Evolutionary conservation across 225 moss, liverwort and hornwort species (phyloP).

Genomic region (Antitrichia curtipendula): DNA sequence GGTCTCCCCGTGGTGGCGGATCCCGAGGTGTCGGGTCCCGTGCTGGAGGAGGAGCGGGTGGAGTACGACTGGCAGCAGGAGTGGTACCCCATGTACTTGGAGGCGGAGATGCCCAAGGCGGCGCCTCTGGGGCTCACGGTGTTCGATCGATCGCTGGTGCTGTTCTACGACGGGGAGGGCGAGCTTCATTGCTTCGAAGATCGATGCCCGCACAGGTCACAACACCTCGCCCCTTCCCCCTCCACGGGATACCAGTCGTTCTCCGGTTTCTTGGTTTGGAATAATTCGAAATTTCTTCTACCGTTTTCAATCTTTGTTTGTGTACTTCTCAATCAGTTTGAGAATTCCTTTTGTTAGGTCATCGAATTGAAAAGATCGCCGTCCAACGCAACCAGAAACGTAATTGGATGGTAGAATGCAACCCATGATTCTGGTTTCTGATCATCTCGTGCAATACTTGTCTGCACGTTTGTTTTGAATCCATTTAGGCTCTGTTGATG

Average conservation of each 20-base stretch:
- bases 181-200: conserved; percentile 71
- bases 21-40: not conserved
- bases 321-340: not conserved
- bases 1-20: conserved; percentile 2
- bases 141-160: conserved; percentile 54
- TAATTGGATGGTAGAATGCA: not conserved
- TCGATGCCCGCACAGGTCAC: conserved; percentile 86
- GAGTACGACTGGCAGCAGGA: conserved; percentile 45
- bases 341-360: too few species aligned
- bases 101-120: conserved; percentile 49
- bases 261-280: not conserved
- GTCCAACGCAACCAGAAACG: too few species aligned
- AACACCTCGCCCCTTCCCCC: not conserved
- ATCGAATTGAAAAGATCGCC: too few species aligned
- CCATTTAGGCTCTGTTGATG: too few species aligned
- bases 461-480: too few species aligned
- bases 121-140: conserved; percentile 68
- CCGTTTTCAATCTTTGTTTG: not conserved
- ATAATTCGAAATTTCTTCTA: not conserved
- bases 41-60: not conserved
- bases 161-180: conserved; percentile 68
- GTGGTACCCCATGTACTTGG: conserved; percentile 85
- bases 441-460: too few species aligned
- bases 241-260: not conserved
- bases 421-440: too few species aligned